Base-by-base conservation (phyloP, 139 green algal species). In the Chlorella ohadii region DNA sequence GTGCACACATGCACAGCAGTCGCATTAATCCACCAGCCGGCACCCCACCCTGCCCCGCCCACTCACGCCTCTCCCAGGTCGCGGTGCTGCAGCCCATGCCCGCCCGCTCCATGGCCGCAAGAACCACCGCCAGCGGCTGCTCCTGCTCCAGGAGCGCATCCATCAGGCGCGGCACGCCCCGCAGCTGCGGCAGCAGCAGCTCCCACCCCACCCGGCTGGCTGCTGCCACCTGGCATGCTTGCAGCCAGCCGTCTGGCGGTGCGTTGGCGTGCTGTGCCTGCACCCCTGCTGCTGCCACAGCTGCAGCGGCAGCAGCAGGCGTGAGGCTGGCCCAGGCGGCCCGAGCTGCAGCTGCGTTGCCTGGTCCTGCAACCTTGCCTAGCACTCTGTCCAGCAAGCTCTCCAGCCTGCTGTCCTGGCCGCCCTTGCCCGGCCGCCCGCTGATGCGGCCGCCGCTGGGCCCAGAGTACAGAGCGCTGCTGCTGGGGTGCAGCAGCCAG, bases 71-170 rank as follows among this genome's bases (percentile, higher is more conserved):
- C 33, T 16, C 28, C 22, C 93, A 76, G 22, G 70, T 64, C 1
- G 33, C 20, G 0, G 76, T 59, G 56, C 89, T 79, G 6, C 96
- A 66, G 3, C 79, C 85, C 25, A 97, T 87, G 55, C 94, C 93
- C 9, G 13, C 25, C 1, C 36, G 36, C 89, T 97, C 92, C 93
- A 98, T 95, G 39, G 56, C 39, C 2, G 85, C 91, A 44, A 97
- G 87, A 63, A 97, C 88, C 0, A 56, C 65, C 81, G 94, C 92
- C 79, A 97, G 80, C 5, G 92, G 95, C 92, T 96, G 94, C 90
- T 97, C 92, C 47, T 72, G 51, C 44, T 70, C 39, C 44, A 66
- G 22, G 44, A 86, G 86, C 36, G 67, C 74, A 13, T 22, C 28
- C 22, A 70, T 22, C 33, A 68, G 33, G 15, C 51, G 28, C 9